Base-by-base conservation (phyloP, 2,329 filamentous ascomycete genomes). In the Ceratocystis alfenasii region DNA sequence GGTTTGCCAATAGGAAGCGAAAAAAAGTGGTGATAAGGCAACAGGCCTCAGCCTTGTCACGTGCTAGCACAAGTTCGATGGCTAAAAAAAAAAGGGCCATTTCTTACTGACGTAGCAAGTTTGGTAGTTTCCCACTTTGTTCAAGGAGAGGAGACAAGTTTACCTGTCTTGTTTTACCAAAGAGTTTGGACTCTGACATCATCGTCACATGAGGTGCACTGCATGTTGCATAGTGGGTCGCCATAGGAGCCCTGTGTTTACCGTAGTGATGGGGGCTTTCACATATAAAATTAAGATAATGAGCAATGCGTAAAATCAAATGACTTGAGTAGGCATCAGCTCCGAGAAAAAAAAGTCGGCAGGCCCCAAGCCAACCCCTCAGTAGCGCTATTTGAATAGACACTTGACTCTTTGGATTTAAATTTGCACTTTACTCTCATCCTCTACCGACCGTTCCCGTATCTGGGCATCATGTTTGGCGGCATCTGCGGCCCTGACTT, bases 401-500 rank as follows among this genome's bases (percentile, higher is more conserved):
- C 45, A 64, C 46, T 41, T 41, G 4, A 41, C 36, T 41, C 36
- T 5, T 41, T 41, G 10, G 10, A 41, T 41, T 41, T 41, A 41
- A 41, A 41, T 41, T 41, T 41, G 10, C 10, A 41, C 36, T 5
- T 41, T 41, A 36, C 62, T 12, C 20, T 30, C 15, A 28, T 17
- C 44, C 22, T 28, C 46, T 20, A 55, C 46, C 62, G 62, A 15
- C 60, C 59, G n/a, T 28, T 55, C n/a, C 64, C 57, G 50, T 55
- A 36, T 4, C 48, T 30, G 4, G 33, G 59, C 33, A 62, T 36
- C 53, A 64, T 59, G 20, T 63, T 61, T n/a, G 63, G 48, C 41
- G 64, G 64, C 63, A 68, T 63, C 15, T 68, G 66, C 28, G 64
- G 66, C 12, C 66, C 66, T 1, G 64, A 50, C 46, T 44, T 65